These are phyloP conservation scores for Escallonia rubra DNA, from an alignment of 129 eudicot species.

Conservation along the genomic window DNA sequence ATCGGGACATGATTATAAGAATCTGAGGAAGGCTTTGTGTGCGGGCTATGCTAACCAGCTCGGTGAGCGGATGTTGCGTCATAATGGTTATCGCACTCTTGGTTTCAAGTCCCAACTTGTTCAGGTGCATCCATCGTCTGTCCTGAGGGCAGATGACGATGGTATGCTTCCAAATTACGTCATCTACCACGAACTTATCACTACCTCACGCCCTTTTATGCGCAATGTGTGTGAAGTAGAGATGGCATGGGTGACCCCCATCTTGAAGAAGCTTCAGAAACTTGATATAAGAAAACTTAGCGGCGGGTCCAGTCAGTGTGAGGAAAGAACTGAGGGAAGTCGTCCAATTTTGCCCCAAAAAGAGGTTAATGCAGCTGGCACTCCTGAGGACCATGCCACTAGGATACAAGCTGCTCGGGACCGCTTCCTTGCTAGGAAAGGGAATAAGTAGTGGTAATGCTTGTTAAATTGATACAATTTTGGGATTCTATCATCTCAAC, in stretches of 20 bases:
- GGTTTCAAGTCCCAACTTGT: slow-evolving; percentile 90
- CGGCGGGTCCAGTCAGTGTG: slow-evolving; percentile 53
- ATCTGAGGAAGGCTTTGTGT: slow-evolving; percentile 75
- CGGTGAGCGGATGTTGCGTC: slow-evolving; percentile 84
- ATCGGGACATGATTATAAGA: slow-evolving; percentile 39
- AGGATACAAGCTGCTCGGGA: slow-evolving; percentile 87
- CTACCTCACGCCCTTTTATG: slow-evolving; percentile 89
- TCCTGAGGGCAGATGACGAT: slow-evolving; percentile 72
- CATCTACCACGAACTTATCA: slow-evolving; percentile 81
- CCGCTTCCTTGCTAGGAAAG: slow-evolving; percentile 82
- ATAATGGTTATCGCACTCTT: slow-evolving; percentile 79
- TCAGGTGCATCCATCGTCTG: slow-evolving; percentile 95
- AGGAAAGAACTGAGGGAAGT: slow-evolving; percentile 23
- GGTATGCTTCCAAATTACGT: slow-evolving; percentile 95
- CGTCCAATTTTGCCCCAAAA: slow-evolving; percentile 21
- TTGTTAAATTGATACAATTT: not conserved
- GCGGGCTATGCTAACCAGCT: slow-evolving; percentile 91
- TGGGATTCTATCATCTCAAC: too few relatives aligned
- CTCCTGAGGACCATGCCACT: slow-evolving; percentile 46
- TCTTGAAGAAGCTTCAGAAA: slow-evolving; percentile 73
- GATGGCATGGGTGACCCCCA: slow-evolving; percentile 76
- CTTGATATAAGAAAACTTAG: slow-evolving; percentile 66
- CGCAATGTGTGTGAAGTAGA: slow-evolving; percentile 89
- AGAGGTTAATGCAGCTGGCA: slow-evolving; percentile 19
- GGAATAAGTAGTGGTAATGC: slow-evolving; percentile 31